Conservation (phyloP, 2,329 filamentous ascomycete genomes). For the Trichoderma sp. region DNA sequence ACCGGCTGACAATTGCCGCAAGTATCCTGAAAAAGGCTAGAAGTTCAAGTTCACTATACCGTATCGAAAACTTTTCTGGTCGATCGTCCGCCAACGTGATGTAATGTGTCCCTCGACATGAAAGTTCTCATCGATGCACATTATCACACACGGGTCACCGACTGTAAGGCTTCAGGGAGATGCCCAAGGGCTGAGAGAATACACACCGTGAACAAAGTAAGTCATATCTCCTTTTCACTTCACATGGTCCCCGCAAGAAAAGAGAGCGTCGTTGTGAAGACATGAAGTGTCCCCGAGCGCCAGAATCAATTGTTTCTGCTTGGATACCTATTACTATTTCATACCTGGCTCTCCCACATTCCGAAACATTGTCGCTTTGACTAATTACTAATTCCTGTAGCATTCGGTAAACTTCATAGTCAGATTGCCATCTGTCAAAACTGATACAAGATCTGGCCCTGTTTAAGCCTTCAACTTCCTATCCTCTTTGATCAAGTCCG, state of each 20-base stretch:
- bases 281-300: too few species aligned
- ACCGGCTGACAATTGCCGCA: not conserved
- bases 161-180: not conserved
- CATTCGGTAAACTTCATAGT: not conserved
- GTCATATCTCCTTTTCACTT: not conserved
- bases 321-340: too few species aligned
- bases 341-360: not conserved
- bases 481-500: constrained; percentile 38
- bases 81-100: not conserved
- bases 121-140: not conserved
- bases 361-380: not conserved
- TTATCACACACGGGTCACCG: not conserved
- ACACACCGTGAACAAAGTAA: not conserved
- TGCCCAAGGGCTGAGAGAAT: not conserved
- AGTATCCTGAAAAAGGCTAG: not conserved
- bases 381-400: not conserved
- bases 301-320: not conserved
- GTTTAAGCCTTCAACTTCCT: not conserved
- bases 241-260: not conserved
- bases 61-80: not conserved
- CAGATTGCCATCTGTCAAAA: not conserved
- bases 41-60: not conserved
- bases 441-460: not conserved
- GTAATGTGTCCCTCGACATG: not conserved
- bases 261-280: not conserved